Percentiles rank a stretch among this genome's conserved stretches.
These are phyloP conservation scores for Ambrosia trifida DNA, from an alignment of 129 eudicot species.

Conservation along the genomic window DNA sequence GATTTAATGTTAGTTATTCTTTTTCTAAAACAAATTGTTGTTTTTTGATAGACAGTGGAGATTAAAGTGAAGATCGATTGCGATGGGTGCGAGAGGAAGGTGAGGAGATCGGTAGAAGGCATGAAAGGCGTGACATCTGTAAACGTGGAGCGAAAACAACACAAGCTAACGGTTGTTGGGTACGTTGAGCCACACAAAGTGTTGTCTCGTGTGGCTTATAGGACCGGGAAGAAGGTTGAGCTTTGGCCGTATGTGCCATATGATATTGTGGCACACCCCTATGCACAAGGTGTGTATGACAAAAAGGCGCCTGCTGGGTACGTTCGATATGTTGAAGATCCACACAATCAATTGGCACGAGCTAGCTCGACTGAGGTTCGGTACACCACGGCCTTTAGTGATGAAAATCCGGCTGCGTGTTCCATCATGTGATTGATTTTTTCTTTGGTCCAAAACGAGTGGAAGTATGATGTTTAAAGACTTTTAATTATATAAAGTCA, in stretches of 20 bases:
- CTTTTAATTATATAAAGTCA: background rate
- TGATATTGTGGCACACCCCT: conserved; percentile 82
- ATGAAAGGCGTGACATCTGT: conserved; percentile 87
- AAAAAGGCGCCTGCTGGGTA: conserved; percentile 91
- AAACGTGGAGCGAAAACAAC: conserved; percentile 62
- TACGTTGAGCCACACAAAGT: conserved; percentile 84
- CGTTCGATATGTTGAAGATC: conserved; percentile 59
- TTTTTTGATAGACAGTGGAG: conserved; percentile 70
- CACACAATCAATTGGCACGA: conserved; percentile 59
- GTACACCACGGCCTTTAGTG: conserved; percentile 94
- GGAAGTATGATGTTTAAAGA: background rate
- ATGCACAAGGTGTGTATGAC: conserved; percentile 82
- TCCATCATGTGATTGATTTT: conserved; percentile 57
- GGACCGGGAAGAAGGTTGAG: conserved; percentile 94
- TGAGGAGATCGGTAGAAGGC: conserved; percentile 76
- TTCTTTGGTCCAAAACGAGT: background rate
- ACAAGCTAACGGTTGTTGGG: conserved; percentile 77
- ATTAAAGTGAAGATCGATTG: conserved; percentile 84
- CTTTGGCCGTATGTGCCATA: conserved; percentile 93
- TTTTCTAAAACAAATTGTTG: background rate
- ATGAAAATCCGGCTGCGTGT: conserved; percentile 77
- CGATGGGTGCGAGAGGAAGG: conserved; percentile 89
- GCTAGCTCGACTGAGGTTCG: conserved; percentile 91
- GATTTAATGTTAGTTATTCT: background rate
- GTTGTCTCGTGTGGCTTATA: conserved; percentile 71